These are phyloP conservation scores for Adansonia gregorii DNA, from an alignment of 441 rosid genomes.

Conservation along the genomic window DNA sequence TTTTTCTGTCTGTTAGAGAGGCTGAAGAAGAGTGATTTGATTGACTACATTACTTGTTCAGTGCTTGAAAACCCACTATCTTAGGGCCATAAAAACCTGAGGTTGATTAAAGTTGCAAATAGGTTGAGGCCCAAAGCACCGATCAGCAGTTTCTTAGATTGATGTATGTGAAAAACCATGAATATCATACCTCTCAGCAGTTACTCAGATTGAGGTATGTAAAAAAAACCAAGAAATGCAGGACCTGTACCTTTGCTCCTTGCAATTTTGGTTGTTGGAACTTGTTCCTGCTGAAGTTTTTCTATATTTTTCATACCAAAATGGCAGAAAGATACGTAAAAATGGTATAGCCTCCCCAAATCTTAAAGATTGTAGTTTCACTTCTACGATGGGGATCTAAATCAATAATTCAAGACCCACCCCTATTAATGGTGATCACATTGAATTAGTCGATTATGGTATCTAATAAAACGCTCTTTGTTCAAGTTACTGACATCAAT, in stretches of 20 bases:
- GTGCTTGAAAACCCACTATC: background rate
- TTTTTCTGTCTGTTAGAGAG: background rate
- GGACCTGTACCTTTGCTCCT: background rate
- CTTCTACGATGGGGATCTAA: background rate
- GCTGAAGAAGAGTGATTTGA: background rate
- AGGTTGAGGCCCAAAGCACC: conserved; percentile 3
- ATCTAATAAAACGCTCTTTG: conserved; percentile 1
- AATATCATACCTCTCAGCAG: background rate
- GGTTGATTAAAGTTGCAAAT: background rate
- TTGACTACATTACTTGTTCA: background rate
- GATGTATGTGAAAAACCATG: background rate
- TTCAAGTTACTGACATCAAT: background rate
- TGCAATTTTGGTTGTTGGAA: background rate
- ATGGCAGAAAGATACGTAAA: background rate
- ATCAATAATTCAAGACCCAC: background rate
- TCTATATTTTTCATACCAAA: background rate
- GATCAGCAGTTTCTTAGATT: background rate
- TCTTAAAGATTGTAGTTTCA: background rate
- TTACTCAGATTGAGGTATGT: too few species aligned
- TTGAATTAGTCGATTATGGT: background rate
- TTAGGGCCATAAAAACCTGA: background rate
- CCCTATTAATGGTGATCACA: background rate
- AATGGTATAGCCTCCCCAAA: background rate
- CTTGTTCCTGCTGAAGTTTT: background rate
- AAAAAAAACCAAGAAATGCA: background rate